phyloP scores from a whole-genome alignment of 768 basidiomycete species.

The Termitomyces sp. region DNA sequence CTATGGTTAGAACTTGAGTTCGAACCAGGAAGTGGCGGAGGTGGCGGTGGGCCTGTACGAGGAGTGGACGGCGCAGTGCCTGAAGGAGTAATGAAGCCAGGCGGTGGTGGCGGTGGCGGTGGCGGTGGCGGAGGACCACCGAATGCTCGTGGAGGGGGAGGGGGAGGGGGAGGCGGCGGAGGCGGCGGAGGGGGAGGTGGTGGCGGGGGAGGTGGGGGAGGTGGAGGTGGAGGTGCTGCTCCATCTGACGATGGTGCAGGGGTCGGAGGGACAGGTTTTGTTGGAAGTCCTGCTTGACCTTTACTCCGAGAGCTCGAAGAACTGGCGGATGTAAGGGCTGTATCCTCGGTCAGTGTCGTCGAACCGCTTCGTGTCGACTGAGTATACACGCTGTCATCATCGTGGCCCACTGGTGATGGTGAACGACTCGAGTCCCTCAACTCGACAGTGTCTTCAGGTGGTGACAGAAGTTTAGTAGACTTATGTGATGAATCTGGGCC shows the following conservation, averaged over 20 bases:
- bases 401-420: conserved; percentile 42
- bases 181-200: not conserved
- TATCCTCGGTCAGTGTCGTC: conserved; percentile 48
- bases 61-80: conserved; percentile 23
- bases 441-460: conserved; percentile 40
- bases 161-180: conserved; percentile 2
- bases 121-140: conserved; percentile 28
- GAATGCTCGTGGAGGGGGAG: conserved; percentile 28
- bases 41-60: conserved; percentile 29
- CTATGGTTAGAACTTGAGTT: conserved; percentile 25
- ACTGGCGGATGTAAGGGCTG: conserved; percentile 52
- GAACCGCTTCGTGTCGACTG: conserved; percentile 39
- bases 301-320: conserved; percentile 41
- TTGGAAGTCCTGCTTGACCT: conserved; percentile 38
- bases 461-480: conserved; percentile 38
- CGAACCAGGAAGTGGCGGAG: conserved; percentile 35
- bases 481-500: conserved; percentile 38
- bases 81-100: conserved; percentile 17
- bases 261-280: conserved; percentile 27
- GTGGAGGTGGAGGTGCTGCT: not conserved
- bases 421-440: conserved; percentile 41
- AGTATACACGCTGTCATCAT: conserved; percentile 55
- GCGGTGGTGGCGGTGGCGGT: conserved; percentile 32
- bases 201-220: not conserved
- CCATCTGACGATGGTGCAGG: conserved; percentile 25